phyloP scores from a whole-genome alignment of 805 yeast species.

The Barnettozyma sp. region DNA sequence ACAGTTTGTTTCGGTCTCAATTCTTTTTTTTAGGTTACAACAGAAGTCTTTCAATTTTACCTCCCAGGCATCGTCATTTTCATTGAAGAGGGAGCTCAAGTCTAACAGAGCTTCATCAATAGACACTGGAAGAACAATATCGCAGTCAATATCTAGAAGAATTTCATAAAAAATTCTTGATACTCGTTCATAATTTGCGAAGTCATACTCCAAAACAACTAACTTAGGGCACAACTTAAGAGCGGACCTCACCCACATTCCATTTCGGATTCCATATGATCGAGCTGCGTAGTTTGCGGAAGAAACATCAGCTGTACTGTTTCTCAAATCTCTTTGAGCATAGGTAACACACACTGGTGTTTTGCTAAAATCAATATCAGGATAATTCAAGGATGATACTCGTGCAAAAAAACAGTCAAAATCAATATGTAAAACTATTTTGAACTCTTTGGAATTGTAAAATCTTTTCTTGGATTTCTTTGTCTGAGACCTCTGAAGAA shows the following conservation, averaged over 20 bases:
- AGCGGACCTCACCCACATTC: conserved; percentile 84
- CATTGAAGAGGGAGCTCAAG: conserved; percentile 33
- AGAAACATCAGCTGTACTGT: conserved; percentile 68
- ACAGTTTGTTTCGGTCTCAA: conserved; percentile 46
- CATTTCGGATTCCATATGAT: conserved; percentile 68
- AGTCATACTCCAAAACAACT: conserved; percentile 61
- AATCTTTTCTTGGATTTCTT: conserved; percentile 6
- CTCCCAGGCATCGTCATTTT: conserved; percentile 18
- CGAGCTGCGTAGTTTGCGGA: conserved; percentile 90
- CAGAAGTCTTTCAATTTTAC: conserved; percentile 23
- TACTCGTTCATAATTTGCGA: conserved; percentile 58
- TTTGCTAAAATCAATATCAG: conserved; percentile 40
- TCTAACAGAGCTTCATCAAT: conserved; percentile 90
- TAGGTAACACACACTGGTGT: conserved; percentile 59
- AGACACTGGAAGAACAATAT: conserved; percentile 60
- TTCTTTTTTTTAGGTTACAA: conserved; percentile 27
- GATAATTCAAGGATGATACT: conserved; percentile 58
- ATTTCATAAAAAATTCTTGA: conserved; percentile 61
- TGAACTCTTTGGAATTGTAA: conserved; percentile 3
- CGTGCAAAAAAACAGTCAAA: conserved; percentile 93
- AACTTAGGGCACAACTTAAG: conserved; percentile 57
- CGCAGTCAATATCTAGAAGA: conserved; percentile 38
- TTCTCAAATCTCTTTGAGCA: conserved; percentile 30
- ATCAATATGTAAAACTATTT: conserved; percentile 69
- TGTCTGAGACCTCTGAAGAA: conserved; percentile 31